Conservation (phyloP, 345 rosid genomes). For the Gossypium ekmanianum region DNA sequence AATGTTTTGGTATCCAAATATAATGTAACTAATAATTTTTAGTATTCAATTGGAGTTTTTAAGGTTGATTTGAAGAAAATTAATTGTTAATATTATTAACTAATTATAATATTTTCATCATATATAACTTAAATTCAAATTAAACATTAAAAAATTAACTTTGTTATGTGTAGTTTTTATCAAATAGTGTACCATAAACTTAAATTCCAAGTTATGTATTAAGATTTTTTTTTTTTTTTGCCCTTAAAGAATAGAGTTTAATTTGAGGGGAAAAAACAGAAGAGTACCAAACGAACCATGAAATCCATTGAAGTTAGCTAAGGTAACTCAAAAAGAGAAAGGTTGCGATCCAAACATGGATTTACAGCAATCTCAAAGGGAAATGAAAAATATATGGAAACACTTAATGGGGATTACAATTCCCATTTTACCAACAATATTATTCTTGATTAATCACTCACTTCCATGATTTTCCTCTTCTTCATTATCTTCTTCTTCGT, state of each 20-base stretch:
- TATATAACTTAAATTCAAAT: too few species aligned
- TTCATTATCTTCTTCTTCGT: neutral
- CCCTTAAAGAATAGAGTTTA: neutral
- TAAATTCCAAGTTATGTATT: too few species aligned
- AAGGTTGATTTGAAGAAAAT: too few species aligned
- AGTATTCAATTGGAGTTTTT: too few species aligned
- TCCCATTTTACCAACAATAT: neutral
- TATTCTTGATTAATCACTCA: conserved; percentile 8
- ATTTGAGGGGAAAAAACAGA: neutral
- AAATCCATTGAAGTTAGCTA: neutral
- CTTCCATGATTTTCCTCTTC: neutral
- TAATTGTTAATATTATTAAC: too few species aligned
- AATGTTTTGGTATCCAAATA: too few species aligned
- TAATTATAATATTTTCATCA: too few species aligned
- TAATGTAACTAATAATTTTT: too few species aligned
- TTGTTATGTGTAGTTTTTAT: too few species aligned
- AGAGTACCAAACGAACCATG: neutral
- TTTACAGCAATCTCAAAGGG: neutral
- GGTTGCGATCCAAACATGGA: neutral
- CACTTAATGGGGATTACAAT: neutral
- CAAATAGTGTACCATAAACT: too few species aligned
- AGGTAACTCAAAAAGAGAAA: neutral
- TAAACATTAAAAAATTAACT: too few species aligned
- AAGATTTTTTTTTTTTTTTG: neutral
- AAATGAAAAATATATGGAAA: neutral